Evolutionary conservation across 768 basidiomycete genomes (phyloP).

Genomic region (Tylopilus intermedius): DNA sequence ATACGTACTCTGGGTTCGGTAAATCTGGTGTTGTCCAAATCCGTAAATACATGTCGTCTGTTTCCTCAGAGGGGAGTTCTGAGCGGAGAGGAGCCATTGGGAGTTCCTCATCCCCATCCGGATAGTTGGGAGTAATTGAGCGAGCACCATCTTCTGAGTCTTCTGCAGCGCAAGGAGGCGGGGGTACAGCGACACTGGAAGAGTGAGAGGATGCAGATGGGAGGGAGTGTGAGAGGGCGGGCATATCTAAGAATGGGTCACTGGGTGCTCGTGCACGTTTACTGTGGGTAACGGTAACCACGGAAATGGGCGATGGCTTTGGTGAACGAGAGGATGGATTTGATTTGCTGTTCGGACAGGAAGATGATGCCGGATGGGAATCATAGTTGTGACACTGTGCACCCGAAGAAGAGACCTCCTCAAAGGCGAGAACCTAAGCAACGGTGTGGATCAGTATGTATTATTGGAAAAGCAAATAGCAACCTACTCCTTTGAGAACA

Average conservation of each 20-base stretch:
- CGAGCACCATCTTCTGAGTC: conserved; percentile 39
- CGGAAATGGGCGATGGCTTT: conserved; percentile 37
- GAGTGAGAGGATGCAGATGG: conserved; percentile 52
- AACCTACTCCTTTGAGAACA: conserved; percentile 80
- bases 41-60: conserved; percentile 54
- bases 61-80: conserved; percentile 30
- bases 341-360: conserved; percentile 54
- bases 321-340: conserved; percentile 43
- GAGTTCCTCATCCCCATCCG: conserved; percentile 33
- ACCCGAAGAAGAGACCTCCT: conserved; percentile 48
- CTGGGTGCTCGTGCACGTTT: conserved; percentile 72
- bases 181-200: conserved; percentile 31
- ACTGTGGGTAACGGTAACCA: conserved; percentile 42
- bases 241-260: conserved; percentile 77
- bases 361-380: conserved; percentile 36
- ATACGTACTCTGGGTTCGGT: conserved; percentile 64
- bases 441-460: conserved; percentile 4
- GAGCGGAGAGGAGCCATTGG: conserved; percentile 30
- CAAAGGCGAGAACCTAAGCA: conserved; percentile 62
- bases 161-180: conserved; percentile 29
- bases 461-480: conserved; percentile 5
- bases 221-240: conserved; percentile 49
- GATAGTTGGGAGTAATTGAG: conserved; percentile 19
- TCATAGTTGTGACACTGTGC: conserved; percentile 26
- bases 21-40: conserved; percentile 82